phyloP scores from a whole-genome alignment of 108 stramenopile species.

The Nitzschia inconspicua region DNA sequence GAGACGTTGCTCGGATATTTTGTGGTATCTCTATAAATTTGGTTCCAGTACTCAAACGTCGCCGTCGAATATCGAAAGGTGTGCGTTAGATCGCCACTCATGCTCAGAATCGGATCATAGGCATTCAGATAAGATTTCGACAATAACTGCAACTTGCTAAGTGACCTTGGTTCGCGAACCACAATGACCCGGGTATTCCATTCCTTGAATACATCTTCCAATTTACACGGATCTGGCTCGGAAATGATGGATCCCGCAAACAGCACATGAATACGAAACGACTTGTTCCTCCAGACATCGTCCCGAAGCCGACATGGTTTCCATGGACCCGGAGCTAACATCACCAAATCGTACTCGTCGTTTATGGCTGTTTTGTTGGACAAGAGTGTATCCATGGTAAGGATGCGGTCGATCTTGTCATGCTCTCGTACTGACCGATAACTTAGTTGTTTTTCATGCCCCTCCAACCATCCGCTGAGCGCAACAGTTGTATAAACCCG shows the following conservation, averaged over 20 bases:
- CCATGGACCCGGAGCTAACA: constrained; percentile 15
- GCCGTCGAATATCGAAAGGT: neutral
- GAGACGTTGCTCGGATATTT: neutral
- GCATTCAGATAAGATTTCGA: too few relatives aligned
- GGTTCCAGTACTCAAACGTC: constrained; percentile 4
- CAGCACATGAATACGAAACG: constrained; percentile 4
- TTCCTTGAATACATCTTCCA: neutral
- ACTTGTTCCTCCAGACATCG: constrained; percentile 4
- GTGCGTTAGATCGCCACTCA: constrained; percentile 12
- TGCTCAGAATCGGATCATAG: too few relatives aligned
- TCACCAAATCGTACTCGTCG: neutral
- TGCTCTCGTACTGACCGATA: constrained; percentile 3
- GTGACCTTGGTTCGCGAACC: constrained; percentile 7
- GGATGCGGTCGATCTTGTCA: neutral
- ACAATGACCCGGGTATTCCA: constrained; percentile 4
- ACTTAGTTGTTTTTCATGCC: neutral
- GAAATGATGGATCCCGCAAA: constrained; percentile 8
- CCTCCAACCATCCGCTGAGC: constrained; percentile 3
- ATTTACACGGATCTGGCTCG: neutral
- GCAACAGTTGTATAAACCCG: neutral
- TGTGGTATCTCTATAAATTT: neutral
- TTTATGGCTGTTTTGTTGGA: too few relatives aligned
- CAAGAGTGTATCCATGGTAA: neutral
- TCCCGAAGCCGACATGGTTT: neutral
- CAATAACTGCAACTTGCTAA: neutral